Percentiles rank a stretch among this genome's conserved stretches.
Conservation (phyloP, 2,329 filamentous ascomycete genomes). For the Emergomyces orientalis region DNA sequence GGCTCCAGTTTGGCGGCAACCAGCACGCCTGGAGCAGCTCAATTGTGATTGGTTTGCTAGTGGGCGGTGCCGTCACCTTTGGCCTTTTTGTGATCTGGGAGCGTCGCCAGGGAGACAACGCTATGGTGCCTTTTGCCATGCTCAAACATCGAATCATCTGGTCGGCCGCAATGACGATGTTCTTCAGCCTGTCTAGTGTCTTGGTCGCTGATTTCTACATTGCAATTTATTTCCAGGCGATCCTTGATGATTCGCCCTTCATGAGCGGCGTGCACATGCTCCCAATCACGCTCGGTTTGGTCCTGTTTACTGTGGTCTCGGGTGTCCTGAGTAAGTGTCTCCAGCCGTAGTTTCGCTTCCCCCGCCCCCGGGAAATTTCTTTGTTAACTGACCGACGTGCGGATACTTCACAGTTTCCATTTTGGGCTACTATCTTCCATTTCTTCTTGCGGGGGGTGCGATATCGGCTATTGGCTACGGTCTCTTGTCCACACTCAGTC, state of each 20-base stretch:
- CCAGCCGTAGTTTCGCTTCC: neutral
- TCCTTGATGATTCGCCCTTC: constrained; percentile 28
- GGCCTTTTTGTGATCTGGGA: constrained; percentile 31
- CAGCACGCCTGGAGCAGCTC: constrained; percentile 26
- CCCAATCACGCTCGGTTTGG: constrained; percentile 25
- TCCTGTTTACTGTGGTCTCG: constrained; percentile 16
- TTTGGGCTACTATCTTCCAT: constrained; percentile 29
- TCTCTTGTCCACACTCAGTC: constrained; percentile 24
- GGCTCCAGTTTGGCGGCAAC: constrained; percentile 30
- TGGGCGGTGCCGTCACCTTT: constrained; percentile 23
- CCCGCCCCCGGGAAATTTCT: neutral
- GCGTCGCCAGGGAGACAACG: constrained; percentile 25
- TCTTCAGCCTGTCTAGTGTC: constrained; percentile 21
- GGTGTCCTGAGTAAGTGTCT: constrained; percentile 13
- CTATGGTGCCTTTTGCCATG: constrained; percentile 32
- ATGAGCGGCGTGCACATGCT: constrained; percentile 34
- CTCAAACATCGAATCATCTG: constrained; percentile 26
- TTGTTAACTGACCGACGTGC: neutral
- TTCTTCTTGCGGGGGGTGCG: constrained; percentile 21
- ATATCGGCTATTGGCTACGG: constrained; percentile 26
- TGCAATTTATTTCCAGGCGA: constrained; percentile 36
- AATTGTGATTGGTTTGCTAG: constrained; percentile 29
- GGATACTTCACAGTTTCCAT: constrained; percentile 17
- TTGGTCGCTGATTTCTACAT: constrained; percentile 27
- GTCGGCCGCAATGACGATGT: constrained; percentile 18